Base-by-base conservation (phyloP, 129 eudicot genomes). In the Apium graveolens region DNA sequence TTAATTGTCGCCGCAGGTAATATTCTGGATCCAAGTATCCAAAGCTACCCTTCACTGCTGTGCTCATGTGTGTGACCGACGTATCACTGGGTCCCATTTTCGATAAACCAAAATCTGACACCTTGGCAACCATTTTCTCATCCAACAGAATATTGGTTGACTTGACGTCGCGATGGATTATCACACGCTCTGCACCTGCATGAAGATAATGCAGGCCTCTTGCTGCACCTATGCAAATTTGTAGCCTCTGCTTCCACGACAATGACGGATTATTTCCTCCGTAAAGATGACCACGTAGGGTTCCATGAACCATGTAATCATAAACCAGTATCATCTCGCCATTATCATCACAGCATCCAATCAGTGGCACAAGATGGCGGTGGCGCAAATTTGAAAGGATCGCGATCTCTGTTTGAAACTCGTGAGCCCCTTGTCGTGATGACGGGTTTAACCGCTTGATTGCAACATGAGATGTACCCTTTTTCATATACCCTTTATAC, bases 291-390 rank as follows among this genome's bases (percentile, higher is more conserved):
- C 69, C 34, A n/a, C 82, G 82, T 0, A 82, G 78, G 0, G 79
- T 82, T 11, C 85, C 85, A 8, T 38, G n/a, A 9, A 69, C 70
- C 81, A 82, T 73, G 32, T 82, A 82, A 55, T 78, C 82, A 29
- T 82, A 82, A 10, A 82, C 82, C 55, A 82, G 48, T 41, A 78
- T 78, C 85, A 82, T 82, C 70, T 82, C 85, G 0, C 76, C 76
- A 35, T n/a, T 42, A 2, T 77, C 85, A 44, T 77, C 85, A 7
- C 85, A 82, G 4, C 73, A 82, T 35, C 85, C 85, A 7, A 82
- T 78, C 16, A 82, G 70, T 27, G 85, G 74, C 17, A 82, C 85
- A 13, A 79, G 45, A 21, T 83, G 82, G n/a, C 49, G 76, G 60
- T 83, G 82, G 41, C 82, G 34, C 51, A 83, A 26, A 51, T 74